A percentile compares a stretch with the other conserved stretches of the same genome.
Conservation (phyloP, 768 basidiomycete genomes). For the Suillus clintonianus region DNA sequence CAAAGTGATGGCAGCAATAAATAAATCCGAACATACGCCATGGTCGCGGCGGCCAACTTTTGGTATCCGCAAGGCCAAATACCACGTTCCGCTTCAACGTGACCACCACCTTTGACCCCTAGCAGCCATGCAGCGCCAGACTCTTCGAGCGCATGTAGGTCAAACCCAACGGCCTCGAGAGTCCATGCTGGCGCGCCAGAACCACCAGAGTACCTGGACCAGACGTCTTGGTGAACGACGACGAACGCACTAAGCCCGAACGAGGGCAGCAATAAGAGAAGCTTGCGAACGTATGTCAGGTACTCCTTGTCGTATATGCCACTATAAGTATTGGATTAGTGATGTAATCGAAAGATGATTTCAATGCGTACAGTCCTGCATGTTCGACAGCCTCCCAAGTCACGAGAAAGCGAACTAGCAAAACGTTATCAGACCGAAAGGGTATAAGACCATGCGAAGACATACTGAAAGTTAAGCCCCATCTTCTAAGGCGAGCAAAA, state of each 20-base stretch:
- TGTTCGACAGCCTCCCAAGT: conserved; percentile 99
- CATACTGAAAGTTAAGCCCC: conserved; percentile 87
- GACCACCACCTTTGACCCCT: conserved; percentile 77
- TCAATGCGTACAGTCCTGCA: conserved; percentile 74
- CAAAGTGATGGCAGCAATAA: conserved; percentile 2
- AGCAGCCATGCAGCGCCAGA: conserved; percentile 86
- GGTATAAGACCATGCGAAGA: conserved; percentile 8
- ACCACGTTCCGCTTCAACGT: conserved; percentile 76
- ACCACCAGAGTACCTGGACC: conserved; percentile 93
- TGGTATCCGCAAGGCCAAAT: conserved; percentile 94
- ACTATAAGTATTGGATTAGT: conserved; percentile 37
- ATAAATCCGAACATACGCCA: conserved; percentile 62
- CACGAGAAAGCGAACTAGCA: conserved; percentile 82
- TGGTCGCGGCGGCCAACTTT: conserved; percentile 89
- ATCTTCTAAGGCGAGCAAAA: conserved; percentile 75
- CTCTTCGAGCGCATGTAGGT: conserved; percentile 75
- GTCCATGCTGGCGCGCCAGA: conserved; percentile 99
- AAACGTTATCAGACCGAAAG: neutral
- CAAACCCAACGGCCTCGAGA: conserved; percentile 81
- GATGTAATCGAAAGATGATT: neutral
- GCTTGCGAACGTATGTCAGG: conserved; percentile 69
- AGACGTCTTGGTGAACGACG: conserved; percentile 91
- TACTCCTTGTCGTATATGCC: conserved; percentile 86
- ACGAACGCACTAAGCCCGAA: conserved; percentile 78
- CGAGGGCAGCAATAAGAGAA: conserved; percentile 69